A percentile compares a stretch with the other conserved stretches of the same genome.
phyloP scores from a whole-genome alignment of 805 yeast genomes.

The Priceomyces fermenticarens region DNA sequence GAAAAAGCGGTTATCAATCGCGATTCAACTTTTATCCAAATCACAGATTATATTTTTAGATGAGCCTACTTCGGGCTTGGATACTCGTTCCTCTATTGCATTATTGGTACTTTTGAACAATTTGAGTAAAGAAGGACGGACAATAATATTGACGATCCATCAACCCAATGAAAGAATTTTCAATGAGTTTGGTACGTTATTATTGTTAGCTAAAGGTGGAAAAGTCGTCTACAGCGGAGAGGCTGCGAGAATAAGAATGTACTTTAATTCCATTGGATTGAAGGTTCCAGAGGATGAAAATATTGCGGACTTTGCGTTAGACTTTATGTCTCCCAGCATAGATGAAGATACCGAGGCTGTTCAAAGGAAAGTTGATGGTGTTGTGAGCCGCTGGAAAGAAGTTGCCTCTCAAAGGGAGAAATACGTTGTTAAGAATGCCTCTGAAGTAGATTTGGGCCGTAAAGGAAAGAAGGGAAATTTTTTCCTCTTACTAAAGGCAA shows the following conservation, averaged over 20 bases:
- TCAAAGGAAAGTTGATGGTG: slow-evolving; percentile 18
- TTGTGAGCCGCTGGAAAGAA: slow-evolving; percentile 27
- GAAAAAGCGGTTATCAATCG: slow-evolving; percentile 78
- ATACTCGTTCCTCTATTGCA: slow-evolving; percentile 71
- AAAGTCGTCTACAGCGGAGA: slow-evolving; percentile 65
- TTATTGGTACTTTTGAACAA: slow-evolving; percentile 58
- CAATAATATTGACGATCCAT: slow-evolving; percentile 73
- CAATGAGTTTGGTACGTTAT: slow-evolving; percentile 63
- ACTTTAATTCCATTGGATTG: slow-evolving; percentile 50
- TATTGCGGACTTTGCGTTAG: slow-evolving; percentile 73
- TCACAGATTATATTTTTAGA: slow-evolving; percentile 74
- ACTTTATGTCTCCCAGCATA: slow-evolving; percentile 52
- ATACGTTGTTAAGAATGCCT: slow-evolving; percentile 3
- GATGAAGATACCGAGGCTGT: slow-evolving; percentile 22
- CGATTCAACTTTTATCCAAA: slow-evolving; percentile 68
- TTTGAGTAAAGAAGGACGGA: slow-evolving; percentile 56
- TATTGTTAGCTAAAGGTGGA: slow-evolving; percentile 73
- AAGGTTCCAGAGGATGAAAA: slow-evolving; percentile 60
- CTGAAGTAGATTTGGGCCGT: slow-evolving; percentile 39
- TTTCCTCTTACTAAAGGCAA: slow-evolving; percentile 20
- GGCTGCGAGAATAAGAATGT: slow-evolving; percentile 40
- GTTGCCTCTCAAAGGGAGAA: slow-evolving; percentile 41
- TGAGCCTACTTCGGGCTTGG: slow-evolving; percentile 89
- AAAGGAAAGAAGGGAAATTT: slow-evolving; percentile 20
- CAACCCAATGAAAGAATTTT: slow-evolving; percentile 76